Evolutionary conservation across 306 rosid species (phyloP).

Genomic region (Heteromeles arbutifolia): DNA sequence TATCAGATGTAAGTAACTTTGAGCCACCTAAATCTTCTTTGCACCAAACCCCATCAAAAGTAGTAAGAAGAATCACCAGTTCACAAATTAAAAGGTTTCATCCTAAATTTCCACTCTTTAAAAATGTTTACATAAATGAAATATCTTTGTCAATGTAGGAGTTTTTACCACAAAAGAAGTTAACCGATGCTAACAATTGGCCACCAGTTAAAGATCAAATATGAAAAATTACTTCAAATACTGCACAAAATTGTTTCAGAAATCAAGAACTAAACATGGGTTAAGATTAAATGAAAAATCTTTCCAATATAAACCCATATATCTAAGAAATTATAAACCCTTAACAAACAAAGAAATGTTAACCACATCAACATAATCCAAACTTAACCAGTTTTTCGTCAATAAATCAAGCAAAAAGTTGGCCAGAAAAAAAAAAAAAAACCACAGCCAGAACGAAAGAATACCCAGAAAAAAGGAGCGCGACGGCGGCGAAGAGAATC

Average conservation of each 20-base stretch:
- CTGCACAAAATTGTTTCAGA: background rate
- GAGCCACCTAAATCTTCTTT: background rate
- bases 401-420: background rate
- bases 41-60: background rate
- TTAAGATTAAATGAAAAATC: background rate
- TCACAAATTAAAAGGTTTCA: background rate
- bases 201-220: background rate
- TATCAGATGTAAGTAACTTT: background rate
- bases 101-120: background rate
- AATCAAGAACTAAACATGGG: background rate
- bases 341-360: background rate
- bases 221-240: background rate
- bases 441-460: background rate
- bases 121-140: background rate
- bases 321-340: background rate
- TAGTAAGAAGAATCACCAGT: background rate
- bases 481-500: background rate
- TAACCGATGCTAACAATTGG: background rate
- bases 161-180: background rate
- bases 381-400: background rate
- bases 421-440: background rate
- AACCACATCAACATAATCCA: background rate
- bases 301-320: background rate
- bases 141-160: background rate
- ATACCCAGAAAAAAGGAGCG: background rate